phyloP scores from a whole-genome alignment of 2,329 filamentous ascomycete species.

The Neonectria faginata region DNA sequence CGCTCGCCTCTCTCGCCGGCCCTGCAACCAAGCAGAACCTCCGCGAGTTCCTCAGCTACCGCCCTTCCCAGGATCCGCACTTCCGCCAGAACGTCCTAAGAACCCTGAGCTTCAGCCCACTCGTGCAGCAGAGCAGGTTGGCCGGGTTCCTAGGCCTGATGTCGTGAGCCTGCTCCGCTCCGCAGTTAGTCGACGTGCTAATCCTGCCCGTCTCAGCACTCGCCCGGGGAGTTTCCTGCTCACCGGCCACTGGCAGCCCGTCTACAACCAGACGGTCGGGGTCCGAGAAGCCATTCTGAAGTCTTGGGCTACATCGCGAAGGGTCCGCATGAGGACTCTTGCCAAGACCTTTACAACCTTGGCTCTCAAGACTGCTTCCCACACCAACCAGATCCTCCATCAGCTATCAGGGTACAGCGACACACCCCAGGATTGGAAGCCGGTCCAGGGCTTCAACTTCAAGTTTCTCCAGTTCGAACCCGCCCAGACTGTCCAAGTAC shows the following conservation, averaged over 20 bases:
- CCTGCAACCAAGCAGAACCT: slow-evolving; percentile 59
- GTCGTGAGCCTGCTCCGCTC: slow-evolving; percentile 55
- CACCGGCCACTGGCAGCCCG: slow-evolving; percentile 73
- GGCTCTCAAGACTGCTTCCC: slow-evolving; percentile 65
- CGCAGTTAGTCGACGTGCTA: slow-evolving; percentile 5
- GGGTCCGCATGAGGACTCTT: slow-evolving; percentile 66
- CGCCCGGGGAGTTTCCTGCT: slow-evolving; percentile 72
- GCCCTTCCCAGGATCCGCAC: slow-evolving; percentile 61
- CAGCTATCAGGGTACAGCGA: slow-evolving; percentile 69
- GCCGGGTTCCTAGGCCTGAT: slow-evolving; percentile 55
- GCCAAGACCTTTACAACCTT: slow-evolving; percentile 67
- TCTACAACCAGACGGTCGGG: slow-evolving; percentile 70
- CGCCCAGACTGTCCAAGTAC: slow-evolving; percentile 60
- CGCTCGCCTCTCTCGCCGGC: slow-evolving; percentile 51
- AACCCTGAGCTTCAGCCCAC: slow-evolving; percentile 53
- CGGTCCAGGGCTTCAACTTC: slow-evolving; percentile 66
- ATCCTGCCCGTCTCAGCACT: slow-evolving; percentile 59
- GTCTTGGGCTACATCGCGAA: slow-evolving; percentile 69
- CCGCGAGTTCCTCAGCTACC: slow-evolving; percentile 64
- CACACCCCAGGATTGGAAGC: slow-evolving; percentile 62
- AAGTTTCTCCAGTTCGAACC: slow-evolving; percentile 69
- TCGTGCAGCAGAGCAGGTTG: slow-evolving; percentile 51
- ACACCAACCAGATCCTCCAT: slow-evolving; percentile 66
- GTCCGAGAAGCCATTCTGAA: slow-evolving; percentile 72
- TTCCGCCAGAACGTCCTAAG: slow-evolving; percentile 65